Conservation (phyloP, 2,329 filamentous ascomycete species). For the Calycina marina region DNA sequence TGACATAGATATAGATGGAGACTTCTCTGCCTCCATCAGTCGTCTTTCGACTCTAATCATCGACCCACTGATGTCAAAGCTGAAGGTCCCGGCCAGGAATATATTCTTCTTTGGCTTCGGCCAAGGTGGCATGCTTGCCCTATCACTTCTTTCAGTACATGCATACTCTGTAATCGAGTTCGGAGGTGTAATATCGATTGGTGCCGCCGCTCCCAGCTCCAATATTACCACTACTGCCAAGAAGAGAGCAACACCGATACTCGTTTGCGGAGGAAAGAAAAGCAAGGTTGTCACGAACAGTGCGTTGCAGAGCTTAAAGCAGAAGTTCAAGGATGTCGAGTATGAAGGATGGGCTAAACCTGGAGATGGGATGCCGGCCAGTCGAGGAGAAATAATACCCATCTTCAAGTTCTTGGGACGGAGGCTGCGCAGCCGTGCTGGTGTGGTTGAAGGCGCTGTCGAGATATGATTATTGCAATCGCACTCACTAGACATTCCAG, state of each 20-base stretch:
- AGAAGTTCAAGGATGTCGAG: slow-evolving; percentile 51
- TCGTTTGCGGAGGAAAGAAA: slow-evolving; percentile 42
- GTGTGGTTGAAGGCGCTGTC: slow-evolving; percentile 36
- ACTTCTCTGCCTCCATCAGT: slow-evolving; percentile 29
- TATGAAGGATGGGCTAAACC: slow-evolving; percentile 53
- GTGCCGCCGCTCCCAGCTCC: slow-evolving; percentile 36
- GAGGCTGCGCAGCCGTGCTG: slow-evolving; percentile 39
- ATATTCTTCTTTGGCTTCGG: slow-evolving; percentile 40
- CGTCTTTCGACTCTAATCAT: slow-evolving; percentile 30
- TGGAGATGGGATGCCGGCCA: slow-evolving; percentile 72
- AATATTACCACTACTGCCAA: slow-evolving; percentile 16
- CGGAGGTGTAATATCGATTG: slow-evolving; percentile 45
- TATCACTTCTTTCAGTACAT: slow-evolving; percentile 25
- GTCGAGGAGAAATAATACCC: slow-evolving; percentile 73
- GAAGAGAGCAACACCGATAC: slow-evolving; percentile 48
- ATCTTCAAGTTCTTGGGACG: slow-evolving; percentile 75
- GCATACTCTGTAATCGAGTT: neutral
- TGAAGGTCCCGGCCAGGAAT: slow-evolving; percentile 32
- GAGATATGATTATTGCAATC: slow-evolving; percentile 24
- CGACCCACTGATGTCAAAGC: slow-evolving; percentile 30
- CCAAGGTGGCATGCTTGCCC: slow-evolving; percentile 40
- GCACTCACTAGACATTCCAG: too few relatives aligned
- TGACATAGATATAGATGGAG: slow-evolving; percentile 37
- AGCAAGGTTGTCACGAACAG: slow-evolving; percentile 44
- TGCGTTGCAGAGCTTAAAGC: slow-evolving; percentile 47